Base-by-base conservation (phyloP, 352 stramenopile genomes). In the Phytopythium ostracodes region DNA sequence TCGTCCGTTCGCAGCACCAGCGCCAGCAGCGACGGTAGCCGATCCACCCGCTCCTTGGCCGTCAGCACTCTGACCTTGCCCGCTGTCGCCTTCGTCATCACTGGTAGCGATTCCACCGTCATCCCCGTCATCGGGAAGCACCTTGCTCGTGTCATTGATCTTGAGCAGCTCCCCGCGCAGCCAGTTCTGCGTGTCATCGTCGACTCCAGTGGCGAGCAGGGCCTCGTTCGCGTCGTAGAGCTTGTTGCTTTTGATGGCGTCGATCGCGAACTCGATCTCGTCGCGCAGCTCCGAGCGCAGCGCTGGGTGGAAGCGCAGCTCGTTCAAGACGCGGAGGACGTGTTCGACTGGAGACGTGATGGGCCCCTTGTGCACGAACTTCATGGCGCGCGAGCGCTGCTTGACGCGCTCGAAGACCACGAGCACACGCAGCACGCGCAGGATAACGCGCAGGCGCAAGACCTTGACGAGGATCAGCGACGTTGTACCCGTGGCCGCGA, bases 391-490 rank as follows among this genome's bases (percentile, higher is more conserved):
- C 20, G 82, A 91, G 17, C 86, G 67, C 63, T 92, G 81, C 60
- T 93, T 94, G 25, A 96, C 70, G n/a, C 87, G 66, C 59, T 96
- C 87, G 59, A 94, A 91, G 15, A 96, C 87, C 27, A 96, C 87
- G 12, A 96, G 70, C n/a, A 96, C 76, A 18, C 87, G 73, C 2
- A 94, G 61, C 25, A 94, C 86, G 36, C 87, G 81, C 22, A 96
- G 56, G 54, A 96, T 87, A 35, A 92, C 79, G 6, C 87, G 76
- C 36, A 94, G 61, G 22, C 81, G 66, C 38, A 96, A 51, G 38
- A 96, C 76, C 64, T 89, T 91, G 18, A 92, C 65, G 6, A 94
- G 59, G 3, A 93, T 44, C 9, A 71, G 56, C 1, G 86, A 94
- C 1, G 62, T 79, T 5, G 71, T 76, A 14, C 81, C 84, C 38